Evolutionary conservation across 768 basidiomycete genomes (phyloP).

Genomic region (Cystofilobasidium capitatum): DNA sequence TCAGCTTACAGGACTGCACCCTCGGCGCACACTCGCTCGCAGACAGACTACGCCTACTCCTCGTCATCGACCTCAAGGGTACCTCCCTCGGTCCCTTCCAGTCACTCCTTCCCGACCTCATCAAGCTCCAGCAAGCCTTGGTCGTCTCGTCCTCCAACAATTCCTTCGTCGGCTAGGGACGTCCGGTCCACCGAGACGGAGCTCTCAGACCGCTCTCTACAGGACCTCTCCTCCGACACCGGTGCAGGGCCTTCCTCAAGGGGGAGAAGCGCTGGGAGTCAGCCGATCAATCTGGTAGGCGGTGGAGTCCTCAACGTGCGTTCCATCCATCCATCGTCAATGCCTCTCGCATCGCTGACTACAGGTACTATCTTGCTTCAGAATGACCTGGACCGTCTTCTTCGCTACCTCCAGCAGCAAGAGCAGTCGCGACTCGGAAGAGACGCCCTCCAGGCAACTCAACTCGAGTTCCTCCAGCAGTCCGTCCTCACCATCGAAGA

Average conservation of each 20-base stretch:
- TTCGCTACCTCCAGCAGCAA: slow-evolving; percentile 13
- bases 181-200: too few species aligned
- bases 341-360: neutral
- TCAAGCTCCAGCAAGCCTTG: too few species aligned
- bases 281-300: neutral
- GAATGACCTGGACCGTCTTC: slow-evolving; percentile 4
- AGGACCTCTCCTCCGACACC: neutral
- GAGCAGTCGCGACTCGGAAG: slow-evolving; percentile 19
- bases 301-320: neutral
- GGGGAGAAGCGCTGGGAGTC: neutral
- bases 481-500: slow-evolving; percentile 7
- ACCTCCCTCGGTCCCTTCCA: too few species aligned
- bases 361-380: neutral
- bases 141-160: too few species aligned
- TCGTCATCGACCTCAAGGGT: too few species aligned
- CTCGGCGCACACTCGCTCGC: too few species aligned
- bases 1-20: too few species aligned
- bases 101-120: too few species aligned
- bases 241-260: neutral
- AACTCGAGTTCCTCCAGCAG: slow-evolving; percentile 17
- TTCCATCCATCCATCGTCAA: neutral
- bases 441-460: slow-evolving; percentile 1
- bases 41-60: too few species aligned
- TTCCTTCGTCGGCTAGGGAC: too few species aligned
- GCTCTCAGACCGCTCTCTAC: neutral